Evolutionary conservation across 78 protist species (phyloP).

Genomic region (Emiliania huxleyi): DNA sequence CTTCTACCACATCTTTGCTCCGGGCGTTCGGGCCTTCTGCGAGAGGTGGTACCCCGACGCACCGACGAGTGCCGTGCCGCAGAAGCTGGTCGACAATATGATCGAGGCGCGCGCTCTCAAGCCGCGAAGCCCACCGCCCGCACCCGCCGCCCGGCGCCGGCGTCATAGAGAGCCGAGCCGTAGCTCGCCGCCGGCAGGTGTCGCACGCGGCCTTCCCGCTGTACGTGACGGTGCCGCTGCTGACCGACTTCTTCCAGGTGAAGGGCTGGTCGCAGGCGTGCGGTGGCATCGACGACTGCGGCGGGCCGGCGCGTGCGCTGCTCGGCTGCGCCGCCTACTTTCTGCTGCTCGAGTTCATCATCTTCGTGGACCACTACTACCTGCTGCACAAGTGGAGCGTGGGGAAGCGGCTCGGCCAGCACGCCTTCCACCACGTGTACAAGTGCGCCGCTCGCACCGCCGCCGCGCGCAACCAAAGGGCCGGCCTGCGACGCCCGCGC

Average conservation of each 20-base stretch:
- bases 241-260: neutral
- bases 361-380: slow-evolving; percentile 8
- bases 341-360: neutral
- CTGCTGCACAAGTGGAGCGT: neutral
- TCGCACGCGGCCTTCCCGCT: neutral
- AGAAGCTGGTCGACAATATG: neutral
- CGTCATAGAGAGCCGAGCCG: no score
- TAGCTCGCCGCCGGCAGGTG: no score
- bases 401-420: neutral
- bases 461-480: no score
- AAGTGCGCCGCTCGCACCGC: neutral
- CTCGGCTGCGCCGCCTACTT: neutral
- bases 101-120: no score
- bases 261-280: neutral
- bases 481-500: no score
- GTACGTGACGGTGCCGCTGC: neutral
- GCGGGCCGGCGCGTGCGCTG: neutral
- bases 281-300: neutral
- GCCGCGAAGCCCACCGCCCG: no score
- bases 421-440: neutral
- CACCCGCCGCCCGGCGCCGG: no score
- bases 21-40: neutral
- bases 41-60: neutral
- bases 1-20: neutral
- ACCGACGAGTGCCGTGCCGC: neutral